Base-by-base conservation (phyloP, 192 early-diverging fungal genomes). In the Coemansia sp. region DNA sequence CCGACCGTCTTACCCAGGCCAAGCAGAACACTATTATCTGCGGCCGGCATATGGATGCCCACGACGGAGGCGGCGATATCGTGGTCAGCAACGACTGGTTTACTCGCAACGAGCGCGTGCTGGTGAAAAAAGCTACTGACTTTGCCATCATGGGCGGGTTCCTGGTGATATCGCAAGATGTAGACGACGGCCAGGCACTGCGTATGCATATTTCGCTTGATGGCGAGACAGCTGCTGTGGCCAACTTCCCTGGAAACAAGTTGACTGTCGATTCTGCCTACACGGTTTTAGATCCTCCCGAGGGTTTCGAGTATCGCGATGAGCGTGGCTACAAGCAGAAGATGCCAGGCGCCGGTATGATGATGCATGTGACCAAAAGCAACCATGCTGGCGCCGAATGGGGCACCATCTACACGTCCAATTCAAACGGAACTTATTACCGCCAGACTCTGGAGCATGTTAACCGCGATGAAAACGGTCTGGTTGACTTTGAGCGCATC, bases 401-500 rank as follows among this genome's bases (percentile, higher is more conserved):
- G 69, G 97, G 97, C 32, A 89, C 81, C 8, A 79, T 99, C n/a
- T 94, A 95, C 71, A 88, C 89, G 20, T 97, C 96, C 57, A 93
- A 96, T 76, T 90, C 89, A 7, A 91, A 97, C 57, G 96, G 95
- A 56, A 90, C 88, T 0, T 94, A 86, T 64, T 98, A 88, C 73
- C 87, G 87, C 8, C 67, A 80, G 10, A 86, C 91, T 0, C 84
- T 93, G 29, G 82, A 86, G 48, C 68, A 89, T 36, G 89, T 92
- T 16, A 94, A 96, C 71, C 85, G 93, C 62, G 87, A 87, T 36
- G 82, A 85, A 22, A 55, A 52, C 18, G 91, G 91, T n/a, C 83
- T 88, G 50, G 95, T 97, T 1, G 96, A 99, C 71, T 95, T 94
- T 84, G 94, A 96, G 70, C 93, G 91, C 59, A 89, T 82, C 54